These are phyloP conservation scores for Porodaedalea pini DNA, from an alignment of 1,284 basidiomycete species.

Conservation along the genomic window DNA sequence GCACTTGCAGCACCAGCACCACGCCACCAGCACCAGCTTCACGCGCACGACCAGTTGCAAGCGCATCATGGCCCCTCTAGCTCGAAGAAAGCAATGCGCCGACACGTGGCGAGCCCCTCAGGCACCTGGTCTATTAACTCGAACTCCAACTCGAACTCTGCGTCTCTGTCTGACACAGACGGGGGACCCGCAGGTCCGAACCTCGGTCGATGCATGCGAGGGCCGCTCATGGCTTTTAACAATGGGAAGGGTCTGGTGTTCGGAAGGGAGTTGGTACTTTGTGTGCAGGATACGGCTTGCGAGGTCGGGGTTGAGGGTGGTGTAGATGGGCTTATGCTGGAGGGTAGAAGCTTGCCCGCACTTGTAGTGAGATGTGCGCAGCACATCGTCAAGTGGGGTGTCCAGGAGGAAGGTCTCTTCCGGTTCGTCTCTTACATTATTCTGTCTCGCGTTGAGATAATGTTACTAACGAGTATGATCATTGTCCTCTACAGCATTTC, in stretches of 20 bases:
- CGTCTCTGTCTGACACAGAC: slow-evolving; percentile 51
- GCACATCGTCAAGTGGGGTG: slow-evolving; percentile 75
- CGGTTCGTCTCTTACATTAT: slow-evolving; percentile 46
- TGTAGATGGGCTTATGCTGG: slow-evolving; percentile 35
- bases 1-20: neutral
- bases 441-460: neutral
- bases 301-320: slow-evolving; percentile 25
- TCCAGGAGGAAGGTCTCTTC: slow-evolving; percentile 82
- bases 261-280: slow-evolving; percentile 51
- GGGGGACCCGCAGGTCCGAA: slow-evolving; percentile 43
- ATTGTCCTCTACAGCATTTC: slow-evolving; percentile 49
- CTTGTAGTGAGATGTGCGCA: slow-evolving; percentile 75
- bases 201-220: slow-evolving; percentile 54
- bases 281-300: slow-evolving; percentile 59
- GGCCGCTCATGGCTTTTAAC: slow-evolving; percentile 35
- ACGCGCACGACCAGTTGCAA: neutral
- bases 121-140: slow-evolving; percentile 51
- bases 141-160: slow-evolving; percentile 44
- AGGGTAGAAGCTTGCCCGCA: slow-evolving; percentile 61
- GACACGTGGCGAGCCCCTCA: slow-evolving; percentile 45
- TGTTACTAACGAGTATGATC: neutral
- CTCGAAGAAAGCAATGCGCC: slow-evolving; percentile 14
- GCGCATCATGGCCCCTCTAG: neutral
- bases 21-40: neutral
- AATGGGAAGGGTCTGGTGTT: slow-evolving; percentile 55